phyloP scores from a whole-genome alignment of 306 rosid genomes.

The Parietaria judaica region DNA sequence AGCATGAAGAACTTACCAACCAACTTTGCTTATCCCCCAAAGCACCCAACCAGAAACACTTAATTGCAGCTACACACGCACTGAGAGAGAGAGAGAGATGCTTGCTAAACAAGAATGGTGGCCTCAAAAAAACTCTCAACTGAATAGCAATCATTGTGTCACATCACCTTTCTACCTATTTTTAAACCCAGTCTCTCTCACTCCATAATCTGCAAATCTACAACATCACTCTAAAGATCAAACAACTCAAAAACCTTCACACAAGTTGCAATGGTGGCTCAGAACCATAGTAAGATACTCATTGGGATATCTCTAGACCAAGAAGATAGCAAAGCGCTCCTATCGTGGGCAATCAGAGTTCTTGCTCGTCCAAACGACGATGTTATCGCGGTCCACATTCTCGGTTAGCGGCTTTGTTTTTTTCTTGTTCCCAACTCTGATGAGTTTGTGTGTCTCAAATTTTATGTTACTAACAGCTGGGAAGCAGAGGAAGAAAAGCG shows the following conservation, averaged over 20 bases:
- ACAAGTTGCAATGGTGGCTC: conserved; percentile 25
- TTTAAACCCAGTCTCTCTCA: conserved; percentile 26
- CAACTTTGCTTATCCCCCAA: conserved; percentile 94
- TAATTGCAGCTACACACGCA: conserved; percentile 33
- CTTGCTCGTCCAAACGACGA: conserved; percentile 71
- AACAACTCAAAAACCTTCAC: conserved; percentile 1
- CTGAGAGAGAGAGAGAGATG: conserved; percentile 37
- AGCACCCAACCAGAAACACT: conserved; percentile 84
- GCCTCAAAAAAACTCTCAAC: conserved; percentile 52
- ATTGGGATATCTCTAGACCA: conserved; percentile 63
- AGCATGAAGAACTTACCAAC: conserved; percentile 58
- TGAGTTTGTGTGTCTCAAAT: background rate
- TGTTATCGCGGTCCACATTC: conserved; percentile 74
- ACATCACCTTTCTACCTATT: conserved; percentile 31
- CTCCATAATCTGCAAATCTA: conserved; percentile 12
- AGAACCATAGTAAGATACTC: conserved; percentile 48
- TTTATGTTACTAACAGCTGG: conserved; percentile 30
- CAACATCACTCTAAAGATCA: conserved; percentile 26
- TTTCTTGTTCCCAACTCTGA: no score
- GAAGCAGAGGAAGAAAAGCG: conserved; percentile 39
- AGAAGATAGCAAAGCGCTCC: conserved; percentile 58
- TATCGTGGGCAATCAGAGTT: conserved; percentile 61
- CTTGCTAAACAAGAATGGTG: conserved; percentile 79
- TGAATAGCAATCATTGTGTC: conserved; percentile 52
- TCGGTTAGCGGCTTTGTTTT: conserved; percentile 43